phyloP scores from a whole-genome alignment of 768 basidiomycete species.

The Xerocomellus chrysenteron region DNA sequence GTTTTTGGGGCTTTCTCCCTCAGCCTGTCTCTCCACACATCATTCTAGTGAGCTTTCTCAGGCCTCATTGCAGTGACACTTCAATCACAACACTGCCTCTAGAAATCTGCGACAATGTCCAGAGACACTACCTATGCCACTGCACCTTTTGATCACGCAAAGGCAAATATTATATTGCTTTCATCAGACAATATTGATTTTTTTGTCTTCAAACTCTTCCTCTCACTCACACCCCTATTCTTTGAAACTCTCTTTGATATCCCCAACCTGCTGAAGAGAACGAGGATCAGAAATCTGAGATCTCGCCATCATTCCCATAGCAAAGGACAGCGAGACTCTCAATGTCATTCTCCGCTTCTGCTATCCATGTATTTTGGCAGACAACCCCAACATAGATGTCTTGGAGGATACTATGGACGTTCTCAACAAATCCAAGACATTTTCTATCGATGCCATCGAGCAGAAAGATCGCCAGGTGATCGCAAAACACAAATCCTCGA shows the following conservation, averaged over 20 bases:
- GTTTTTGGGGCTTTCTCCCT: not conserved
- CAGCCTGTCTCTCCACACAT: not conserved
- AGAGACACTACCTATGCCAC: not conserved
- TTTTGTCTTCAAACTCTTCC: too few relatives aligned
- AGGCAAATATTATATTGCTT: not conserved
- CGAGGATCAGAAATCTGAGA: too few relatives aligned
- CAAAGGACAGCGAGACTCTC: too few relatives aligned
- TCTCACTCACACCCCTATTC: too few relatives aligned
- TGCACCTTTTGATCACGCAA: not conserved
- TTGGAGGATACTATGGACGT: not conserved
- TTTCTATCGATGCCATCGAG: not conserved
- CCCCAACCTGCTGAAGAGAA: too few relatives aligned
- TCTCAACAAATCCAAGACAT: not conserved
- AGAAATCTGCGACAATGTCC: not conserved
- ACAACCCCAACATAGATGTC: not conserved
- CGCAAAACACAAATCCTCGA: not conserved
- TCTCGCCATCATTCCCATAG: too few relatives aligned
- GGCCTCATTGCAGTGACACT: too few relatives aligned
- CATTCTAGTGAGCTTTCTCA: not conserved
- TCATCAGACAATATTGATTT: not conserved
- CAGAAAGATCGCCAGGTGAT: not conserved
- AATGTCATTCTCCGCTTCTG: too few relatives aligned
- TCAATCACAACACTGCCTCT: too few relatives aligned
- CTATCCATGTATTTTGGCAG: too few relatives aligned
- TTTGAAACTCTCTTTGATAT: too few relatives aligned